Percentiles rank a stretch among this genome's conserved stretches.
Conservation (phyloP, 345 rosid genomes). For the Aegle marmelos region DNA sequence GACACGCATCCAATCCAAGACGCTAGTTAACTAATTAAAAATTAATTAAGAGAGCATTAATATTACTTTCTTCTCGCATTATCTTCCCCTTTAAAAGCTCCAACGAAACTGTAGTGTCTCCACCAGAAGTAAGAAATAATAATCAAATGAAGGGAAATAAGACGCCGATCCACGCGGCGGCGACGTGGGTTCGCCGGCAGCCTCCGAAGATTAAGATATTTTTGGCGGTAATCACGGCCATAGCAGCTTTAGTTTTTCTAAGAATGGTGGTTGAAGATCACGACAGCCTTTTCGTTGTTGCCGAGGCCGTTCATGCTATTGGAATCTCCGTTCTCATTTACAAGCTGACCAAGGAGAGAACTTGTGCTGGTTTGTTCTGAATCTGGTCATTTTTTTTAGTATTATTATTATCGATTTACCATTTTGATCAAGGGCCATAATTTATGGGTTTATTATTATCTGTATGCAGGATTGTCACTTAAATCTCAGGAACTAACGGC, state of each 20-base stretch:
- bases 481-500: conserved; percentile 90
- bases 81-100: not conserved
- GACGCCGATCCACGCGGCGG: conserved; percentile 62
- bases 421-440: no score
- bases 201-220: conserved; percentile 84
- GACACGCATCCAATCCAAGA: not conserved
- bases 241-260: conserved; percentile 65
- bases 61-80: not conserved
- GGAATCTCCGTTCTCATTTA: conserved; percentile 88
- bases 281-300: conserved; percentile 84
- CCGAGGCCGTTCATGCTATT: conserved; percentile 83
- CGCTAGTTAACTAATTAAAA: not conserved
- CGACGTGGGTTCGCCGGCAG: conserved; percentile 83
- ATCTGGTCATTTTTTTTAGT: not conserved
- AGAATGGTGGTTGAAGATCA: conserved; percentile 84
- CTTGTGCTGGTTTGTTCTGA: conserved; percentile 68
- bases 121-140: not conserved
- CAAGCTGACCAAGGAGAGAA: conserved; percentile 84
- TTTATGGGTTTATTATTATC: no score
- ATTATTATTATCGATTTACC: no score
- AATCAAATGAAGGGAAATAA: conserved; percentile 47
- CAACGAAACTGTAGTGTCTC: not conserved
- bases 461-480: conserved; percentile 67
- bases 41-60: not conserved
- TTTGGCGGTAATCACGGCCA: conserved; percentile 58